Evolutionary conservation across 352 stramenopile genomes (phyloP).

Genomic region (Saprolegnia diclina): DNA sequence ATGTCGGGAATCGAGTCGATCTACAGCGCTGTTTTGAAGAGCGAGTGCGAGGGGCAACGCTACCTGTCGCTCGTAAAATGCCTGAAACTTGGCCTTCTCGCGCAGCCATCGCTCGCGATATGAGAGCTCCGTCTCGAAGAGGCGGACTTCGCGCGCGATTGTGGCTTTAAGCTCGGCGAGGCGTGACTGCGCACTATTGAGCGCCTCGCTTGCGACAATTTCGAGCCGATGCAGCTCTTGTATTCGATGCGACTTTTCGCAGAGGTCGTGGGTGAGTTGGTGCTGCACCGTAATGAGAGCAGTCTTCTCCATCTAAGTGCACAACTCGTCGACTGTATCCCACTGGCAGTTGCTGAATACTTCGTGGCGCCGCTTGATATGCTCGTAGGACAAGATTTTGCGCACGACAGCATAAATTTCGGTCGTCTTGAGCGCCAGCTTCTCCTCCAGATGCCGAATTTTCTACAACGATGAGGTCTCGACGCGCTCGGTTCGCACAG

Average conservation of each 20-base stretch:
- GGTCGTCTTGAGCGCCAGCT: slow-evolving; percentile 50
- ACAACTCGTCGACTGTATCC: background rate
- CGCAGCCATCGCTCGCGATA: slow-evolving; percentile 69
- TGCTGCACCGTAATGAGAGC: slow-evolving; percentile 51
- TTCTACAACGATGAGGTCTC: slow-evolving; percentile 30
- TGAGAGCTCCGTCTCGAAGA: slow-evolving; percentile 59
- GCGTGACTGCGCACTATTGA: slow-evolving; percentile 48
- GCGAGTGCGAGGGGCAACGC: background rate
- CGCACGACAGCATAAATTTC: slow-evolving; percentile 60
- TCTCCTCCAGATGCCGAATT: slow-evolving; percentile 61
- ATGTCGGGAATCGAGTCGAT: background rate
- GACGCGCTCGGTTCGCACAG: background rate
- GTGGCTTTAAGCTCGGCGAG: slow-evolving; percentile 62
- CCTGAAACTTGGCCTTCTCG: slow-evolving; percentile 80
- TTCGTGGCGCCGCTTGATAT: slow-evolving; percentile 71
- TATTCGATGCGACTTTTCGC: slow-evolving; percentile 54
- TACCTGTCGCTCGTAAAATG: slow-evolving; percentile 79
- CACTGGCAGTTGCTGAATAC: slow-evolving; percentile 26
- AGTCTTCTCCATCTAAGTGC: slow-evolving; percentile 40
- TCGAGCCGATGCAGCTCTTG: slow-evolving; percentile 77
- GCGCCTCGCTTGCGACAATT: slow-evolving; percentile 56
- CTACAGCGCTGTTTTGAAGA: background rate
- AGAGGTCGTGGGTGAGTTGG: slow-evolving; percentile 53
- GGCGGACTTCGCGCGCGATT: slow-evolving; percentile 52
- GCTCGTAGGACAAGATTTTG: slow-evolving; percentile 60